A percentile compares a stretch with the other conserved stretches of the same genome.
phyloP scores from a whole-genome alignment of 192 early-diverging fungal species.

The Powellomyces hirtus region DNA sequence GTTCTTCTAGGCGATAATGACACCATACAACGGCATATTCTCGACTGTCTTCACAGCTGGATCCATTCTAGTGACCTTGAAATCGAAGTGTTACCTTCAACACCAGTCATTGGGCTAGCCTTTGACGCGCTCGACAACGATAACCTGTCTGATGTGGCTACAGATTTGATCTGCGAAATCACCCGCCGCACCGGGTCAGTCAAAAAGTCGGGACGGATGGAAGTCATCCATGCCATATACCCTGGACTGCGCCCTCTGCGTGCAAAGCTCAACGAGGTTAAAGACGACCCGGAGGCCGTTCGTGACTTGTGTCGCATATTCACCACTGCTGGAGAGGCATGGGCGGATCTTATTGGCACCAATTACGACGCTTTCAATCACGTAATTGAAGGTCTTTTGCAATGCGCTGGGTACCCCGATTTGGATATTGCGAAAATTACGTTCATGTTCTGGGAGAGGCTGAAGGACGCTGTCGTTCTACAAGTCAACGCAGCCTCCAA shows the following conservation, averaged over 20 bases:
- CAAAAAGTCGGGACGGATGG: slow-evolving; percentile 34
- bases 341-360: slow-evolving; percentile 67
- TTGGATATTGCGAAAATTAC: slow-evolving; percentile 87
- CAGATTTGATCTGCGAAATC: slow-evolving; percentile 81
- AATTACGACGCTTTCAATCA: slow-evolving; percentile 66
- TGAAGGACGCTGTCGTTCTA: slow-evolving; percentile 57
- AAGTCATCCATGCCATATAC: slow-evolving; percentile 64
- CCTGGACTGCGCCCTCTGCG: slow-evolving; percentile 39
- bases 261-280: slow-evolving; percentile 40
- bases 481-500: slow-evolving; percentile 33
- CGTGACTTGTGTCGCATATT: slow-evolving; percentile 85
- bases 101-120: slow-evolving; percentile 64
- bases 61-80: slow-evolving; percentile 76
- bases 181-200: slow-evolving; percentile 42
- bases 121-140: slow-evolving; percentile 72
- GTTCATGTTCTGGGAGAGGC: slow-evolving; percentile 85
- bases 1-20: neutral
- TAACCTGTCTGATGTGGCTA: slow-evolving; percentile 77
- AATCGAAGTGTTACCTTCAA: slow-evolving; percentile 56
- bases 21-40: slow-evolving; percentile 12
- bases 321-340: slow-evolving; percentile 87
- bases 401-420: slow-evolving; percentile 75
- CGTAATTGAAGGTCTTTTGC: slow-evolving; percentile 78
- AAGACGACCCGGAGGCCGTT: slow-evolving; percentile 77
- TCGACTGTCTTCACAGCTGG: slow-evolving; percentile 80